Conservation (phyloP, 2,329 filamentous ascomycete genomes). For the Nemania sp. region DNA sequence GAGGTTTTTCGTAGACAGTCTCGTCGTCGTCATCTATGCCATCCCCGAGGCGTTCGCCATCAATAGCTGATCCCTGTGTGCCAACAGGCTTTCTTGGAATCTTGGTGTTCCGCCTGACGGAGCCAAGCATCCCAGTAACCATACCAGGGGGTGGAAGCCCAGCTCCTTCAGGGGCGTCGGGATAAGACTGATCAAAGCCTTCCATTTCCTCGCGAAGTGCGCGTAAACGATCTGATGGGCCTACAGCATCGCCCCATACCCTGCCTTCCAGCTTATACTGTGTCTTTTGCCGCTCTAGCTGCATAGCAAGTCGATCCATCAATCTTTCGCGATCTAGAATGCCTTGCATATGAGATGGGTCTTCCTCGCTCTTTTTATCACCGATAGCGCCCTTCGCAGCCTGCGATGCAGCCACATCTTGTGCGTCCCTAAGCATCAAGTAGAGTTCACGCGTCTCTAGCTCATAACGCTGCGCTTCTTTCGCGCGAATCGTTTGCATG, state of each 20-base stretch:
- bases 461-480: conserved; percentile 92
- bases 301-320: conserved; percentile 92
- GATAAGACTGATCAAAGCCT: conserved; percentile 45
- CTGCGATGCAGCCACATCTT: conserved; percentile 90
- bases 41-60: conserved; percentile 38
- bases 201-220: conserved; percentile 97
- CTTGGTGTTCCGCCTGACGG: conserved; percentile 64
- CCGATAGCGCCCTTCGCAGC: conserved; percentile 62
- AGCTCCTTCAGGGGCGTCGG: conserved; percentile 48
- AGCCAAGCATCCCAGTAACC: conserved; percentile 73
- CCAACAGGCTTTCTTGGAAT: conserved; percentile 59
- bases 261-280: conserved; percentile 96
- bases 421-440: conserved; percentile 95
- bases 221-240: conserved; percentile 87
- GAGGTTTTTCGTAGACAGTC: conserved; percentile 75
- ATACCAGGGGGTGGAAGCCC: conserved; percentile 64
- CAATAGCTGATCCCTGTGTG: conserved; percentile 36
- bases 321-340: conserved; percentile 91
- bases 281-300: conserved; percentile 95
- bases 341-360: conserved; percentile 80
- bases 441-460: conserved; percentile 95
- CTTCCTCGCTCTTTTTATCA: conserved; percentile 60
- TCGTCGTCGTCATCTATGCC: conserved; percentile 58
- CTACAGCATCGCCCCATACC: conserved; percentile 79
- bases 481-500: conserved; percentile 80